phyloP scores from a whole-genome alignment of 2,329 filamentous ascomycete genomes.

The Claviceps capensis region DNA sequence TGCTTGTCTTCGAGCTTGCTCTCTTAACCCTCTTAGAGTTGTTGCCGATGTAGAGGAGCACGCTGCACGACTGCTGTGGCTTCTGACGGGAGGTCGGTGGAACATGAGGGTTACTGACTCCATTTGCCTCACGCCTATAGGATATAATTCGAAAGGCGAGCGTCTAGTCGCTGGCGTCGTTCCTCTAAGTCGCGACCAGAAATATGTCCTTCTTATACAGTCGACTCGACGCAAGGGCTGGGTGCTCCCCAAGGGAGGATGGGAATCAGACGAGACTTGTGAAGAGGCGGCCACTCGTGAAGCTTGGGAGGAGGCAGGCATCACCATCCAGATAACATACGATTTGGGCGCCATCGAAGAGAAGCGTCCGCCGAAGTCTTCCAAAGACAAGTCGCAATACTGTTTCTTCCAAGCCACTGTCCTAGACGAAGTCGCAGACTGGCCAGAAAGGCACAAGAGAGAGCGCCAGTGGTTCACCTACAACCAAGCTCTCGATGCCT shows the following conservation, averaged over 20 bases:
- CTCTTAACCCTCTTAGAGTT: neutral
- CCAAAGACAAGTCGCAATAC: constrained; percentile 51
- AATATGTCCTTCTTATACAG: constrained; percentile 83
- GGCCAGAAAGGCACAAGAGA: constrained; percentile 91
- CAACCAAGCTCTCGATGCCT: constrained; percentile 60
- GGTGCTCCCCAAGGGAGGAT: constrained; percentile 96
- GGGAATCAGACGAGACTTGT: constrained; percentile 88
- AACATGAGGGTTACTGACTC: constrained; percentile 7
- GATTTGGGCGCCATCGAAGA: constrained; percentile 82
- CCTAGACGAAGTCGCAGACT: constrained; percentile 67
- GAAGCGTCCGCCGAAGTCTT: constrained; percentile 62
- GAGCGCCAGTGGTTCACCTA: constrained; percentile 84
- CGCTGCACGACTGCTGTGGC: neutral
- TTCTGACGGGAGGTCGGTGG: constrained; percentile 1
- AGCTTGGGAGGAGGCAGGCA: constrained; percentile 96
- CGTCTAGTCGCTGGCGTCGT: constrained; percentile 91
- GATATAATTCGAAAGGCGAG: constrained; percentile 85
- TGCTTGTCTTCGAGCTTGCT: constrained; percentile 5
- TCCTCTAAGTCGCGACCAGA: constrained; percentile 73
- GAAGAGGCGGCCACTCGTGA: constrained; percentile 76
- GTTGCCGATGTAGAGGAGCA: neutral
- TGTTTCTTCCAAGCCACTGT: constrained; percentile 85
- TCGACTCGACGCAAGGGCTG: constrained; percentile 82
- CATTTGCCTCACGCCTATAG: constrained; percentile 33
- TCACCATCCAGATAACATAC: constrained; percentile 69